Conservation (phyloP, 148 eudicot genomes). For the Hydrangea macrophylla region DNA sequence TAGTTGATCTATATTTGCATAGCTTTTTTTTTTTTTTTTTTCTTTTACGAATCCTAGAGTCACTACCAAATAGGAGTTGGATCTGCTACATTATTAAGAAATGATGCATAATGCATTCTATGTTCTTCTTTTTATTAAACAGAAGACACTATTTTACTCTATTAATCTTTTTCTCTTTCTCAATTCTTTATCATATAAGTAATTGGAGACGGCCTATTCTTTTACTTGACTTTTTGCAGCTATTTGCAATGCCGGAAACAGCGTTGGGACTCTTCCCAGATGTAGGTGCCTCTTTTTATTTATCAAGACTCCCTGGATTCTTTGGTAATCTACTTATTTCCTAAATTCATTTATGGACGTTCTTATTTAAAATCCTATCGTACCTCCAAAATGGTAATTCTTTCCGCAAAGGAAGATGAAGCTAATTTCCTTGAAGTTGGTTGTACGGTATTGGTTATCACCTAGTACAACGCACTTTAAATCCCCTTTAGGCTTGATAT, state of each 20-base stretch:
- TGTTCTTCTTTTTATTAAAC: neutral
- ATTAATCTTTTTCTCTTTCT: neutral
- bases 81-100: neutral
- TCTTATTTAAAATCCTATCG: conserved; percentile 1
- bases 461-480: too few species aligned
- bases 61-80: neutral
- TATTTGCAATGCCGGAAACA: conserved; percentile 99
- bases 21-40: too few species aligned
- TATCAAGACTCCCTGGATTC: conserved; percentile 92
- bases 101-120: neutral
- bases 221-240: conserved; percentile 35
- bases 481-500: conserved; percentile 4
- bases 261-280: conserved; percentile 95
- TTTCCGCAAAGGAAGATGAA: neutral
- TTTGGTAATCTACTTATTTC: conserved; percentile 53
- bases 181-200: neutral
- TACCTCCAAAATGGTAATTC: neutral
- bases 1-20: neutral
- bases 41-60: neutral
- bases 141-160: neutral
- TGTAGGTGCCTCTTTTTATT: conserved; percentile 85
- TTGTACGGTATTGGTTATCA: neutral
- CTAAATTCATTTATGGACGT: conserved; percentile 1
- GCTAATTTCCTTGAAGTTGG: neutral
- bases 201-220: neutral